Evolutionary conservation across 139 green algal species (phyloP), one percentile per base, ranked within the genome.

Genomic region (Chlamydomonas applanata): DNA sequence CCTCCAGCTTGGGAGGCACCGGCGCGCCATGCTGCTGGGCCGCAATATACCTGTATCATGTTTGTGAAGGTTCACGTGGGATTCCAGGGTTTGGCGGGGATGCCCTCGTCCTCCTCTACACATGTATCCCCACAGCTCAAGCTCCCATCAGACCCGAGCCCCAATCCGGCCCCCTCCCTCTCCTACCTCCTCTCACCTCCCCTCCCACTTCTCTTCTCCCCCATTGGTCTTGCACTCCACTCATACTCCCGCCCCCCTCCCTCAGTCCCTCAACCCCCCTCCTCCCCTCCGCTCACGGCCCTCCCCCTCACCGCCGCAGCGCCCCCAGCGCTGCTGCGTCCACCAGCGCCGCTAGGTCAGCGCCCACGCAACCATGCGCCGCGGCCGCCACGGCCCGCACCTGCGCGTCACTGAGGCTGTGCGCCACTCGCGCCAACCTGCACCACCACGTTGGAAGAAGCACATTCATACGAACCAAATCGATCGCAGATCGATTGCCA

Each of bases 311-410:
- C n/a, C 80, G 61, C 27, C 84, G 54, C 19, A 94, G 77, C 19
- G 88, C 88, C 16, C 19, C 46, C 84, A 97, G 72, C 1, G 86
- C 82, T 2, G 93, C 92, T 75, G 95, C 89, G 25, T 91, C 80
- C 60, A 88, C 90, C 52, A 97, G 72, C 0, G 88, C 88, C 11
- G 83, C 79, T 72, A 97, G 78, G 76, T 97, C 93, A 3, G 93
- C 92, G 0, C 84, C 87, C 13, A 95, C 91, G 79, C 91, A 97
- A 60, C 93, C 93, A 63, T 94, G 86, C 34, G 82, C 85, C 2
- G 69, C 54, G 1, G 63, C 65, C 22, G 94, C 87, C 22, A 98
- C 68, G 0, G 36, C 44, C 11, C 61, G 69, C 49, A 97, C 22
- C 34, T 95, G 76, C 1, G 88, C 76, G 22, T 84, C 32, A 1